Conservation (phyloP, 192 early-diverging fungal species). For the Coemansia sp. region DNA sequence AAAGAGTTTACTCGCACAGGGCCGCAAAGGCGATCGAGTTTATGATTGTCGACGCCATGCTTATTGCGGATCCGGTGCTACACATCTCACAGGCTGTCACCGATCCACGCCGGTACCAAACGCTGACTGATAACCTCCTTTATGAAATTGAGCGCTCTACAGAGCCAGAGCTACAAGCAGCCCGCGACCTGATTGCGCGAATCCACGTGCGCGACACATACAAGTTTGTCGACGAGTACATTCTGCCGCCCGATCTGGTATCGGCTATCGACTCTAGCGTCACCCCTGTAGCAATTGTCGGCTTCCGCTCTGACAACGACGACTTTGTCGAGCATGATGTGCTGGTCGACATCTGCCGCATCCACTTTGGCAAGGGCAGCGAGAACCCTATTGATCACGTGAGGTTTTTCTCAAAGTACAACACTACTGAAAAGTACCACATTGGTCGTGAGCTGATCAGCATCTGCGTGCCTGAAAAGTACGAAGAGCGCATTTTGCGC, state of each 20-base stretch:
- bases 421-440: slow-evolving; percentile 56
- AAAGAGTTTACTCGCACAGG: slow-evolving; percentile 85
- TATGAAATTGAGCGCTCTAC: slow-evolving; percentile 64
- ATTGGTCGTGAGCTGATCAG: slow-evolving; percentile 72
- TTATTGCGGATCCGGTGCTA: slow-evolving; percentile 74
- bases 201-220: slow-evolving; percentile 82
- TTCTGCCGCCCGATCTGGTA: slow-evolving; percentile 57
- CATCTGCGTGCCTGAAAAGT: slow-evolving; percentile 47
- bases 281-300: slow-evolving; percentile 60
- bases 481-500: slow-evolving; percentile 46
- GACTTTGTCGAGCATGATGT: slow-evolving; percentile 67
- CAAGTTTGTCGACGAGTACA: slow-evolving; percentile 77
- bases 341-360: slow-evolving; percentile 64
- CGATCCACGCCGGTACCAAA: slow-evolving; percentile 63
- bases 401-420: slow-evolving; percentile 75
- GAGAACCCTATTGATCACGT: slow-evolving; percentile 84
- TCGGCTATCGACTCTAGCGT: slow-evolving; percentile 29
- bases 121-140: slow-evolving; percentile 82
- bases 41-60: slow-evolving; percentile 87
- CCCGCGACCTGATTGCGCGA: slow-evolving; percentile 67
- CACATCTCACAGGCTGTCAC: slow-evolving; percentile 62
- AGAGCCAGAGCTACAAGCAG: slow-evolving; percentile 61
- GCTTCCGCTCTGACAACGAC: slow-evolving; percentile 59
- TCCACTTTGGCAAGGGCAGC: slow-evolving; percentile 84
- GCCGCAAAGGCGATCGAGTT: slow-evolving; percentile 76